Conservation (phyloP, 352 stramenopile genomes). For the Peronospora farinosa region DNA sequence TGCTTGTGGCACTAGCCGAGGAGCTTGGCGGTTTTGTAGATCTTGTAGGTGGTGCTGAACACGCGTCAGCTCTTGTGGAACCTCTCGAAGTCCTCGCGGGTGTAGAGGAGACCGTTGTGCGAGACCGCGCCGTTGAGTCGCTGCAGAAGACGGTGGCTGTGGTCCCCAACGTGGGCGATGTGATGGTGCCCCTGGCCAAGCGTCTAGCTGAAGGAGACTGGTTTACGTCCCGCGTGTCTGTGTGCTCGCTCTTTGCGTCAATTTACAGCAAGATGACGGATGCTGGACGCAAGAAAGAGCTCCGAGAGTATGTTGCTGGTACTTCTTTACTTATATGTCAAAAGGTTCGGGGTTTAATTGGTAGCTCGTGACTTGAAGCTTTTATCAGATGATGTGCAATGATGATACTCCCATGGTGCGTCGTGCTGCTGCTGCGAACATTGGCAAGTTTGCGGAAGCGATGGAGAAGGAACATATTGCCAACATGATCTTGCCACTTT, state of each 20-base stretch:
- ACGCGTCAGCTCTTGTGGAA: conserved; percentile 70
- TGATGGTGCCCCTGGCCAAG: conserved; percentile 73
- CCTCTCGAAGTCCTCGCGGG: conserved; percentile 87
- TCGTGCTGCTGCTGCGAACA: conserved; percentile 69
- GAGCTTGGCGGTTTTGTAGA: conserved; percentile 89
- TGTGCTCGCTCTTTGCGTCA: conserved; percentile 74
- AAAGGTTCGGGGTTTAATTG: background rate
- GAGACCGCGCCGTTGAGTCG: conserved; percentile 72
- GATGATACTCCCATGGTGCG: conserved; percentile 87
- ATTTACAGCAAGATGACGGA: conserved; percentile 64
- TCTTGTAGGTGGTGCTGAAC: conserved; percentile 65
- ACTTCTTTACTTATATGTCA: background rate
- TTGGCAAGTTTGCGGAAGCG: conserved; percentile 67
- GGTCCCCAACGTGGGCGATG: conserved; percentile 50
- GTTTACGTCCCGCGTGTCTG: conserved; percentile 86
- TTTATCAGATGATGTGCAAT: conserved; percentile 74
- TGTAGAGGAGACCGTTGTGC: conserved; percentile 92
- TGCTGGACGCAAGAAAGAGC: conserved; percentile 60
- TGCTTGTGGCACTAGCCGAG: conserved; percentile 88
- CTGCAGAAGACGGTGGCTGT: conserved; percentile 69
- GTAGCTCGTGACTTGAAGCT: conserved; percentile 27
- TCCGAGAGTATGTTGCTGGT: conserved; percentile 62
- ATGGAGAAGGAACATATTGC: conserved; percentile 75
- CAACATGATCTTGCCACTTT: conserved; percentile 71
- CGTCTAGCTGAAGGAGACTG: conserved; percentile 78